These are phyloP conservation scores for Metschnikowia similis DNA, from an alignment of 805 yeast species.

Conservation along the genomic window DNA sequence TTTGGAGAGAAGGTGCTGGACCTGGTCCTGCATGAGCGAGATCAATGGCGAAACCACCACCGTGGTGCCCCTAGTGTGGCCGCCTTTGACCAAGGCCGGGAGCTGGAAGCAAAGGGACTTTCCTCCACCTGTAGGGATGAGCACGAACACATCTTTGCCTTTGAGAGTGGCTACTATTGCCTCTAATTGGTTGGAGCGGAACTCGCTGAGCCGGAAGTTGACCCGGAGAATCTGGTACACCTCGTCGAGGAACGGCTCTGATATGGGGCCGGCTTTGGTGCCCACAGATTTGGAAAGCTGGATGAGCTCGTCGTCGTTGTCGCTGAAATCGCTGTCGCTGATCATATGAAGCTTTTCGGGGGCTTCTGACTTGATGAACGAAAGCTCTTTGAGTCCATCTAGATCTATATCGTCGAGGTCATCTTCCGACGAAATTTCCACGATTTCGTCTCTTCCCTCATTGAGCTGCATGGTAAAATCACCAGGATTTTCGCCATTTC, in stretches of 20 bases:
- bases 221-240: constrained; percentile 52
- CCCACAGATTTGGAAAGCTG: constrained; percentile 12
- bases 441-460: constrained; percentile 37
- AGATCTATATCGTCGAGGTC: constrained; percentile 21
- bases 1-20: constrained; percentile 64
- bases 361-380: constrained; percentile 8
- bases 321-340: constrained; percentile 24
- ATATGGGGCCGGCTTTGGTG: not conserved
- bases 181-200: constrained; percentile 80
- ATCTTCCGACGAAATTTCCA: constrained; percentile 36
- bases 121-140: constrained; percentile 99
- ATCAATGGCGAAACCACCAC: constrained; percentile 92
- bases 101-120: constrained; percentile 93
- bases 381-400: constrained; percentile 11
- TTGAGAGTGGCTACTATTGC: constrained; percentile 74
- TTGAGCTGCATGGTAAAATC: constrained; percentile 38
- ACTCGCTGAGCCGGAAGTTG: constrained; percentile 59
- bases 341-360: constrained; percentile 2
- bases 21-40: constrained; percentile 97
- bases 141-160: constrained; percentile 86
- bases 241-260: constrained; percentile 60
- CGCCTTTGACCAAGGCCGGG: constrained; percentile 79
- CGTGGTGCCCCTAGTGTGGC: constrained; percentile 77
- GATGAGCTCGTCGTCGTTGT: constrained; percentile 30
- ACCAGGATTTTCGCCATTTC: constrained; percentile 4